These are phyloP conservation scores for Nematodospora anomalae DNA, from an alignment of 1,139 yeast genomes.

Conservation along the genomic window DNA sequence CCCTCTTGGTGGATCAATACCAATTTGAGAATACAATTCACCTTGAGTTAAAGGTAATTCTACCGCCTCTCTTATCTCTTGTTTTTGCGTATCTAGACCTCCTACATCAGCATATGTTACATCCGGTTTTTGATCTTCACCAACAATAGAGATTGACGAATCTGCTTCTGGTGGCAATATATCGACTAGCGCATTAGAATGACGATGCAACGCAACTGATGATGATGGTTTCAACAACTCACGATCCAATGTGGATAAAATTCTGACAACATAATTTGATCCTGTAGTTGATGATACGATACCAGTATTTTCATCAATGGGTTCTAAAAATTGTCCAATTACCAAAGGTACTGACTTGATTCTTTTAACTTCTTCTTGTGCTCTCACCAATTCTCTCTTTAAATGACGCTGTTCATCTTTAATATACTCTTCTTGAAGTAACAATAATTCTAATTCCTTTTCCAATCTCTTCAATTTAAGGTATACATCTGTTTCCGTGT, in stretches of 20 bases:
- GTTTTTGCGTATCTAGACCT: constrained; percentile 98
- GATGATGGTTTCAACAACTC: constrained; percentile 93
- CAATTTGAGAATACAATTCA: constrained; percentile 93
- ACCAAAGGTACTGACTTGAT: constrained; percentile 97
- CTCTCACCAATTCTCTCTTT: constrained; percentile 89
- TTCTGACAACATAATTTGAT: constrained; percentile 93
- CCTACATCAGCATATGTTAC: constrained; percentile 94
- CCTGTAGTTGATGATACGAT: constrained; percentile 98
- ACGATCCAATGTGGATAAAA: constrained; percentile 89
- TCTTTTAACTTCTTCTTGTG: constrained; percentile 97
- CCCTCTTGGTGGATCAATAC: constrained; percentile 99
- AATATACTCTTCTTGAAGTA: constrained; percentile 91
- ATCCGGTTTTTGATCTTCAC: constrained; percentile 91
- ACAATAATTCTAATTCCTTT: constrained; percentile 80
- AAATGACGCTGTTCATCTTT: constrained; percentile 97
- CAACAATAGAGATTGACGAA: constrained; percentile 90
- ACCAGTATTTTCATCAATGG: constrained; percentile 95
- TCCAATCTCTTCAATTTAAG: constrained; percentile 82
- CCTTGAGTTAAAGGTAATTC: constrained; percentile 96
- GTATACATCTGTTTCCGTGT: constrained; percentile 57
- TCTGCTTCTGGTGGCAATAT: constrained; percentile 99
- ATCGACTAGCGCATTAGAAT: constrained; percentile 95
- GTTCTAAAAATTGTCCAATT: constrained; percentile 96
- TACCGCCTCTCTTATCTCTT: constrained; percentile 97
- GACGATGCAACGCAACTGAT: constrained; percentile 96